Evolutionary conservation across 345 rosid genomes (phyloP), one percentile per base, ranked within the genome.

Genomic region (Lepidium africanum): DNA sequence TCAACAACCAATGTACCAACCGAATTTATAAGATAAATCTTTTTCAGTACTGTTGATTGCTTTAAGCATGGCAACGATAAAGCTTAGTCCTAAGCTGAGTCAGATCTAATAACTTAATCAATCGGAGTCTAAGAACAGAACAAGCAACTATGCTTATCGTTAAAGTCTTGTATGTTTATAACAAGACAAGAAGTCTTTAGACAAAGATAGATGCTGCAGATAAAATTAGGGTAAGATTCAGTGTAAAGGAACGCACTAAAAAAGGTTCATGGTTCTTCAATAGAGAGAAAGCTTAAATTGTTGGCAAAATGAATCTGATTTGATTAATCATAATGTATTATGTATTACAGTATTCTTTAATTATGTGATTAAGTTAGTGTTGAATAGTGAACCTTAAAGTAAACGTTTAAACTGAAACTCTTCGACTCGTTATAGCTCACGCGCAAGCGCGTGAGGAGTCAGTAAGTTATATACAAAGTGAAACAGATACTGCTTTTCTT

Each of bases 121-220:
- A 67, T 37, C 57, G 27, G 9, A 70, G 54, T 38, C 51, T 3
- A 42, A 54, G 64, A 63, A 43, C 45, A 12, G 5, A 60, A 58
- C 53, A 30, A 65, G 42, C 4, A 51, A 58, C 37, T 9, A 61
- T 47, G 68, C 86, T 84, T 85, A 43, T 69, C 76, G 71, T 69
- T 40, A 25, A 80, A 78, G 92, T 61, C 66, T 72, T 63, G 75
- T 48, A 68, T 40, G 59, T 82, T 79, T 84, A 87, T 59, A 66
- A 66, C 50, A 42, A 74, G 82, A 75, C 79, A 73, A 72, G 43
- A 73, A 72, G 43, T 66, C 0, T 9, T 58, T 52, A 49, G 72
- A 58, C 53, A 51, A 51, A 51, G 70, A 69, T 75, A 36, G 59
- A 70, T 70, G 76, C 38, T 47, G 37, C 47, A 16, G 48, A 63